Conservation (phyloP, 768 basidiomycete genomes). For the Rhodosporidiobolus odoratus region DNA sequence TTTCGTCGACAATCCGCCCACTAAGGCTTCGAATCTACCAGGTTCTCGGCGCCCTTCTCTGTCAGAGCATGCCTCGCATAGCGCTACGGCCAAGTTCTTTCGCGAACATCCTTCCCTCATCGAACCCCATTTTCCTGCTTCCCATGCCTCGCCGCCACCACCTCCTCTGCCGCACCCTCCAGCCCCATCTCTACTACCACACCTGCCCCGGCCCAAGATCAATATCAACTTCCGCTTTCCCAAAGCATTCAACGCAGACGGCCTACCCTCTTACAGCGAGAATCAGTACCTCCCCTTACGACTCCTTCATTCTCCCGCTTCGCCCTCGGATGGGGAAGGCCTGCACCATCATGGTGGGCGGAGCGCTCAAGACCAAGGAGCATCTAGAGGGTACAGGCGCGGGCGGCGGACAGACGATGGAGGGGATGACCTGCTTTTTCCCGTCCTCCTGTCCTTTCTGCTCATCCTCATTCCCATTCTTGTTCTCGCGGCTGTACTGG, state of each 20-base stretch:
- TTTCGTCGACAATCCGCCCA: no score
- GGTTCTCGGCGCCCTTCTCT: no score
- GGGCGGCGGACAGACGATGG: neutral
- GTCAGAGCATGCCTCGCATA: no score
- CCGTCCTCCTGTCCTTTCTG: neutral
- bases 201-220: neutral
- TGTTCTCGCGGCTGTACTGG: neutral
- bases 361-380: no score
- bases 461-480: conserved; percentile 3
- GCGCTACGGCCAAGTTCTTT: no score
- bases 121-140: no score
- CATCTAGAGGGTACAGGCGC: neutral
- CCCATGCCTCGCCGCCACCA: neutral
- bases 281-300: conserved; percentile 20
- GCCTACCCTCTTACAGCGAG: neutral
- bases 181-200: neutral
- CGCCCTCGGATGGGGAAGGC: neutral
- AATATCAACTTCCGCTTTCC: conserved; percentile 23
- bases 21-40: no score
- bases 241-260: neutral
- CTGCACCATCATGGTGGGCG: no score
- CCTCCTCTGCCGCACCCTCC: neutral
- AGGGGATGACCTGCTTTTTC: conserved; percentile 5
- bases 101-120: no score
- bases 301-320: neutral